Evolutionary conservation across 345 rosid genomes (phyloP).

Genomic region (Excoecaria cochinchinensis): DNA sequence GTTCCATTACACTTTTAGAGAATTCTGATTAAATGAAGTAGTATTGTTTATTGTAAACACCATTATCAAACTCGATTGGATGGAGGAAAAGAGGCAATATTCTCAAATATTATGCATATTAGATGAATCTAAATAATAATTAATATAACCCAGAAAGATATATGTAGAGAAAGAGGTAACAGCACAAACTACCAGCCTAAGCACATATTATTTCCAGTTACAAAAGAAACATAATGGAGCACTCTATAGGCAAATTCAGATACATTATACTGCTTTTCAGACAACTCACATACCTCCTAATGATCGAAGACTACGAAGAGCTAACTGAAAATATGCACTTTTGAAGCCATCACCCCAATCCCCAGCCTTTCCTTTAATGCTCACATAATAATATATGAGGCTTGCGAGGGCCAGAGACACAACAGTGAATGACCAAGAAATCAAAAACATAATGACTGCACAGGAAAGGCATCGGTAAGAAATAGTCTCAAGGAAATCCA

Average conservation of each 20-base stretch:
- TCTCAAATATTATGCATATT: neutral
- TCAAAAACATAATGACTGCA: slow-evolving; percentile 99
- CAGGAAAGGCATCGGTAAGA: slow-evolving; percentile 28
- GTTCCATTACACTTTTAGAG: neutral
- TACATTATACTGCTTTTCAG: neutral
- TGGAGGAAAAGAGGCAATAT: neutral
- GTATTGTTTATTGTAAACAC: neutral
- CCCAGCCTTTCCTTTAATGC: slow-evolving; percentile 97
- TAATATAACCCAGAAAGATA: neutral
- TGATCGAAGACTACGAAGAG: slow-evolving; percentile 98
- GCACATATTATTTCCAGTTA: neutral
- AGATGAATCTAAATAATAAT: neutral
- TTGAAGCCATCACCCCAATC: slow-evolving; percentile 99
- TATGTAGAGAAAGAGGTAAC: neutral
- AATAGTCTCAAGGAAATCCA: slow-evolving; percentile 5
- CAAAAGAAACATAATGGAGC: neutral
- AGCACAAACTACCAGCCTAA: neutral
- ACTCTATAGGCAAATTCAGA: neutral
- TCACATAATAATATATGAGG: slow-evolving; percentile 95
- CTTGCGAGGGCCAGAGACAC: slow-evolving; percentile 93
- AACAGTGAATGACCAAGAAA: slow-evolving; percentile 96
- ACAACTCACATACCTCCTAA: slow-evolving; percentile 71
- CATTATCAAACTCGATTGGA: neutral
- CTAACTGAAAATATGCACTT: slow-evolving; percentile 99
- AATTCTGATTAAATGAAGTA: neutral